Evolutionary conservation across 2,329 filamentous ascomycete genomes (phyloP).

Genomic region (Xylogone sp.): DNA sequence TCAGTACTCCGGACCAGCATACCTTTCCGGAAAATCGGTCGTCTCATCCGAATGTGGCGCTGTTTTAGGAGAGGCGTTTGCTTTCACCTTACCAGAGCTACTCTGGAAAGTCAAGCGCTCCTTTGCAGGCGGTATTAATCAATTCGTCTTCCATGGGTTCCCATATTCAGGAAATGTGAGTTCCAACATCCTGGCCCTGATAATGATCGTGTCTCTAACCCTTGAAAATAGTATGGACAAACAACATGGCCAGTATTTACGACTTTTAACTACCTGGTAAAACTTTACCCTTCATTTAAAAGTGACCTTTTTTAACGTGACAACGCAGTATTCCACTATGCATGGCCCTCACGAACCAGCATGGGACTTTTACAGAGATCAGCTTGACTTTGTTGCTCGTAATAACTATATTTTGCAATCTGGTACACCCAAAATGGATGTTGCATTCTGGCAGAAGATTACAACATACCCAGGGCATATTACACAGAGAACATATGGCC

Average conservation of each 20-base stretch:
- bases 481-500: conserved; percentile 8
- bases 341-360: conserved; percentile 35
- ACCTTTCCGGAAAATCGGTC: conserved; percentile 31
- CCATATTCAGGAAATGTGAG: conserved; percentile 31
- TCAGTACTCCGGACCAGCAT: conserved; percentile 33
- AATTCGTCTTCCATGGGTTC: conserved; percentile 40
- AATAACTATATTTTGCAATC: conserved; percentile 33
- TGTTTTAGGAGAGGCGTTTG: conserved; percentile 17
- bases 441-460: conserved; percentile 31
- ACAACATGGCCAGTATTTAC: conserved; percentile 46
- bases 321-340: conserved; percentile 26
- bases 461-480: no score
- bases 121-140: conserved; percentile 36
- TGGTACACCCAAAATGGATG: conserved; percentile 35
- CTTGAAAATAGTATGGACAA: conserved; percentile 28
- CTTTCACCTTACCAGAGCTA: conserved; percentile 20
- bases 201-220: no score
- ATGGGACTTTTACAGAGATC: conserved; percentile 32
- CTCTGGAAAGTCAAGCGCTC: conserved; percentile 33
- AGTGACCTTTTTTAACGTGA: no score
- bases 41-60: conserved; percentile 36
- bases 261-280: conserved; percentile 36
- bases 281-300: no score
- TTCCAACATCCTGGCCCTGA: no score
- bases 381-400: conserved; percentile 33